These are phyloP conservation scores for Ashbya aceris DNA, from an alignment of 1,139 yeast genomes.

Conservation along the genomic window DNA sequence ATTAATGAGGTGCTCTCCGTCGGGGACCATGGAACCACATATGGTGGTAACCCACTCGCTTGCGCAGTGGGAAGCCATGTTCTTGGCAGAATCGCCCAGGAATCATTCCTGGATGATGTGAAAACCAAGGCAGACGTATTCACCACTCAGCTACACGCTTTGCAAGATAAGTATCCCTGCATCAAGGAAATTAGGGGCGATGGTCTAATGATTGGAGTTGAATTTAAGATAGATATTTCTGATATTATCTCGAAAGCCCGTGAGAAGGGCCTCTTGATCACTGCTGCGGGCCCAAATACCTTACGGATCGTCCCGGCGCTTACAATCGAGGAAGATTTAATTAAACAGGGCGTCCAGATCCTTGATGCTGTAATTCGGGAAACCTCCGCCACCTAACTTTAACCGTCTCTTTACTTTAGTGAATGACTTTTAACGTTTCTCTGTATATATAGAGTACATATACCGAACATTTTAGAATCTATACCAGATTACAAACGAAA, in stretches of 20 bases:
- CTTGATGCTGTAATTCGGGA: constrained; percentile 45
- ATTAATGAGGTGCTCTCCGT: constrained; percentile 65
- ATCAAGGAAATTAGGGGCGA: constrained; percentile 71
- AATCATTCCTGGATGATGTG: constrained; percentile 53
- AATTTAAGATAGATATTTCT: constrained; percentile 59
- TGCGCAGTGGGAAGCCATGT: constrained; percentile 74
- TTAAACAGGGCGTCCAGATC: constrained; percentile 60
- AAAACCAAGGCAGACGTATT: constrained; percentile 48
- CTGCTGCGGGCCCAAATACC: constrained; percentile 88
- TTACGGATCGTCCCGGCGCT: constrained; percentile 88
- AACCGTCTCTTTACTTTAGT: background rate
- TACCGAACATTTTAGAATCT: too few relatives aligned
- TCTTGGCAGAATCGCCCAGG: constrained; percentile 53
- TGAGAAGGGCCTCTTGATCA: constrained; percentile 69
- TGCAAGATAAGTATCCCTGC: constrained; percentile 49
- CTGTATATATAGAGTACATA: constrained; percentile 1
- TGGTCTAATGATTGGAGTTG: constrained; percentile 79
- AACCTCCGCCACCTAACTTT: constrained; percentile 16
- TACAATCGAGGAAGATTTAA: constrained; percentile 62
- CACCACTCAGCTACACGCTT: constrained; percentile 38
- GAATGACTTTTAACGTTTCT: background rate
- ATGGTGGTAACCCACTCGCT: constrained; percentile 94
- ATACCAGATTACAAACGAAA: too few relatives aligned
- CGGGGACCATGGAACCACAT: constrained; percentile 97
- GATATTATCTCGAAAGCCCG: constrained; percentile 59